Conservation (phyloP, 805 yeast species). For the Ogataea nonfermentans region DNA sequence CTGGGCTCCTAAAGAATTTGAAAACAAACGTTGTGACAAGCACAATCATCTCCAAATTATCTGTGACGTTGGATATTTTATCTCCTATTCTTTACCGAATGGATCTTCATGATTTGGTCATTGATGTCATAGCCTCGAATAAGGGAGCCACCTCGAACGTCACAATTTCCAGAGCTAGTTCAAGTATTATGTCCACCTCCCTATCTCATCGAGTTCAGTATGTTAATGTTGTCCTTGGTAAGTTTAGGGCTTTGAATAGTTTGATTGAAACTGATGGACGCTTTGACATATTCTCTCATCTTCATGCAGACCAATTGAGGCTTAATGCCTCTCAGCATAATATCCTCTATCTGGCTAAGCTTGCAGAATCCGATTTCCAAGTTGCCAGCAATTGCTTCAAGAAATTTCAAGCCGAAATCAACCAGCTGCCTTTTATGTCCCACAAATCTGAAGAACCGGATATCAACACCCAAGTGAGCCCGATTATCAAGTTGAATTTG, state of each 20-base stretch:
- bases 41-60: conserved; percentile 10
- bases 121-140: conserved; percentile 13
- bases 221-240: conserved; percentile 8
- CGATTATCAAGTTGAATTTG: conserved; percentile 2
- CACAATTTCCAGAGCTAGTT: conserved; percentile 8
- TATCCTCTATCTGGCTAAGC: conserved; percentile 9
- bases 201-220: conserved; percentile 10
- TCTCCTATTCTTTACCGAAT: conserved; percentile 21
- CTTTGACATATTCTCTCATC: conserved; percentile 6
- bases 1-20: conserved; percentile 3
- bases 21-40: conserved; percentile 6
- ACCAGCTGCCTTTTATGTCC: not conserved
- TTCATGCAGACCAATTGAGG: conserved; percentile 19
- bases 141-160: conserved; percentile 10
- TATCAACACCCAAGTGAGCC: not conserved
- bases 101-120: conserved; percentile 14
- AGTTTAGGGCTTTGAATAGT: conserved; percentile 8
- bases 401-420: not conserved
- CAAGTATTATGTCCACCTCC: conserved; percentile 10
- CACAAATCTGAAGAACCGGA: not conserved
- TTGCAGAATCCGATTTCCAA: conserved; percentile 13
- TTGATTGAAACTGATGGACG: not conserved
- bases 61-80: conserved; percentile 13
- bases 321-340: conserved; percentile 16
- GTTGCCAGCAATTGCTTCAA: not conserved